Conservation (phyloP, 1,284 basidiomycete genomes). For the Boletus sp. region DNA sequence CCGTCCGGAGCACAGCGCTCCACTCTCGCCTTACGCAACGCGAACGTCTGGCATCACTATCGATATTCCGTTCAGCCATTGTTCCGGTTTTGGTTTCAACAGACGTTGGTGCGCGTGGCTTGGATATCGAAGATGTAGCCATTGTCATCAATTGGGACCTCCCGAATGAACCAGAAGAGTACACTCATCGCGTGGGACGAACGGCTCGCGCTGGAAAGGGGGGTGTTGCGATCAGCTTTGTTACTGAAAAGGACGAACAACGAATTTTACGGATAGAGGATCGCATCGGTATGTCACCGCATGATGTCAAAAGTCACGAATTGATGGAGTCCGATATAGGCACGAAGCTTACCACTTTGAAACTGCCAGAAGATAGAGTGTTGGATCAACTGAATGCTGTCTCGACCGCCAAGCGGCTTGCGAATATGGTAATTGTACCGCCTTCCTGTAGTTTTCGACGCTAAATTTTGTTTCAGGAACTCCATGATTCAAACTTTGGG, state of each 20-base stretch:
- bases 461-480: slow-evolving; percentile 52
- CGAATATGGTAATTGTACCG: slow-evolving; percentile 73
- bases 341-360: slow-evolving; percentile 71
- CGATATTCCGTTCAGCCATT: slow-evolving; percentile 83
- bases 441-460: background rate
- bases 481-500: slow-evolving; percentile 91
- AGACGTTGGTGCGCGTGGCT: slow-evolving; percentile 89
- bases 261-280: slow-evolving; percentile 81
- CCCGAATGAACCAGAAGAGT: slow-evolving; percentile 72
- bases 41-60: slow-evolving; percentile 79
- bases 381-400: slow-evolving; percentile 86
- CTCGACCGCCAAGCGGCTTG: slow-evolving; percentile 88
- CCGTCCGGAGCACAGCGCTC: slow-evolving; percentile 82
- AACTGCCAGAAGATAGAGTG: slow-evolving; percentile 76
- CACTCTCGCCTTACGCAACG: slow-evolving; percentile 93
- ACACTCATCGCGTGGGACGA: slow-evolving; percentile 80
- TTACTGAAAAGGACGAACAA: slow-evolving; percentile 91
- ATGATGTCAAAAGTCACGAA: background rate
- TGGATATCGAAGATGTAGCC: slow-evolving; percentile 94
- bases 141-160: slow-evolving; percentile 98
- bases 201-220: slow-evolving; percentile 92
- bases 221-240: slow-evolving; percentile 90
- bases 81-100: slow-evolving; percentile 93
- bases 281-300: slow-evolving; percentile 67
- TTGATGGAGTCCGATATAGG: slow-evolving; percentile 40